phyloP scores from a whole-genome alignment of 768 basidiomycete genomes.

The Pleurotus ostreatus region DNA sequence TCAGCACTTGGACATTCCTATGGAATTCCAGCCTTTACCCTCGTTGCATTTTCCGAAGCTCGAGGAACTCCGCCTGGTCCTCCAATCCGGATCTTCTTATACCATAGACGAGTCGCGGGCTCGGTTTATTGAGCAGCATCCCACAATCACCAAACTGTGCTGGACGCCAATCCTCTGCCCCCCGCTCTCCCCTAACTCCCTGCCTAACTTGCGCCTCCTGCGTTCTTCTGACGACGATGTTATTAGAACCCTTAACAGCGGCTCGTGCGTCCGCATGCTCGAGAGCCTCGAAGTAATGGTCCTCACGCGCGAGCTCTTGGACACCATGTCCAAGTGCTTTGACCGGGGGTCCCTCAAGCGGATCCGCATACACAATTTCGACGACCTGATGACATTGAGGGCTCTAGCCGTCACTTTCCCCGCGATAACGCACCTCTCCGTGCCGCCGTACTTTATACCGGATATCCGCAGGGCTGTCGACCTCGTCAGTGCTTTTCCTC shows the following conservation, averaged over 20 bases:
- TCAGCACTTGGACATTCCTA: conserved; percentile 42
- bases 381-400: conserved; percentile 1
- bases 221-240: conserved; percentile 28
- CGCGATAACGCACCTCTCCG: conserved; percentile 35
- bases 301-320: conserved; percentile 13
- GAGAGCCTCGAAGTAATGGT: conserved; percentile 3
- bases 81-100: conserved; percentile 35
- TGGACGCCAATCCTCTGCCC: conserved; percentile 40
- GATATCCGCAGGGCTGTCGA: conserved; percentile 19
- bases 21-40: conserved; percentile 36
- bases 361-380: neutral
- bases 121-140: conserved; percentile 40
- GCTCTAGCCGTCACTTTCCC: conserved; percentile 31
- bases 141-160: conserved; percentile 39
- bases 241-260: conserved; percentile 23
- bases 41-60: conserved; percentile 36
- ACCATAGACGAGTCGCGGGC: conserved; percentile 30
- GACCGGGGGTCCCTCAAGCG: neutral
- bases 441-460: conserved; percentile 26
- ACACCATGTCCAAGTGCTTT: neutral
- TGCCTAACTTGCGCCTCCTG: conserved; percentile 38
- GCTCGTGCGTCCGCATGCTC: neutral
- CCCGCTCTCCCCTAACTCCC: conserved; percentile 27
- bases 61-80: conserved; percentile 34
- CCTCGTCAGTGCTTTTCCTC: conserved; percentile 17